Conservation (phyloP, 108 stramenopile genomes). For the Ochromonas danica region DNA sequence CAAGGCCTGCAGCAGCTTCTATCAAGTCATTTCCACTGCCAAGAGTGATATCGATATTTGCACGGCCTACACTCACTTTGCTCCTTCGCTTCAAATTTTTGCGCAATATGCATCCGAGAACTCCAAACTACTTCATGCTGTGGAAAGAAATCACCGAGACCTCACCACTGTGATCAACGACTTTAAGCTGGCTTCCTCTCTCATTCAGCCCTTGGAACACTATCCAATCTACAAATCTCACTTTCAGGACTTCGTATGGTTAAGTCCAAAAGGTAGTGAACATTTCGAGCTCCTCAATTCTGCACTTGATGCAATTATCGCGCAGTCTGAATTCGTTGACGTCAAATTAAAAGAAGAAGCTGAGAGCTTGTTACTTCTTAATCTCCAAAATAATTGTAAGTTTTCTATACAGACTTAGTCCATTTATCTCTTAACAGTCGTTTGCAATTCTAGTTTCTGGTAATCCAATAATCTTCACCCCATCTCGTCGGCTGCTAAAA, state of each 20-base stretch:
- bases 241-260: conserved; percentile 14
- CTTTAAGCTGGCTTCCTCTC: background rate
- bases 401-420: too few species aligned
- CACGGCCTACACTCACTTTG: conserved; percentile 6
- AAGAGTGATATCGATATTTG: background rate
- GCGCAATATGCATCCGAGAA: conserved; percentile 28
- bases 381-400: conserved; percentile 10
- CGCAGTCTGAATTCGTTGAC: conserved; percentile 2
- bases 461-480: conserved; percentile 26
- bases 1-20: background rate
- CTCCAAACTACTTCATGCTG: conserved; percentile 4
- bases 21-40: background rate
- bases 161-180: background rate
- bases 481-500: background rate
- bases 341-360: conserved; percentile 11
- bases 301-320: conserved; percentile 6
- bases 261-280: background rate
- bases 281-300: background rate
- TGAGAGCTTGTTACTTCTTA: background rate
- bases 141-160: background rate
- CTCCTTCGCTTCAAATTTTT: conserved; percentile 27
- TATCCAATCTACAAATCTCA: conserved; percentile 19
- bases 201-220: conserved; percentile 11
- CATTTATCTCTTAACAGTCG: too few species aligned
- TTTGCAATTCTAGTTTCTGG: conserved; percentile 26